phyloP scores from a whole-genome alignment of 129 eudicot species.

The Flaveria brownii region DNA sequence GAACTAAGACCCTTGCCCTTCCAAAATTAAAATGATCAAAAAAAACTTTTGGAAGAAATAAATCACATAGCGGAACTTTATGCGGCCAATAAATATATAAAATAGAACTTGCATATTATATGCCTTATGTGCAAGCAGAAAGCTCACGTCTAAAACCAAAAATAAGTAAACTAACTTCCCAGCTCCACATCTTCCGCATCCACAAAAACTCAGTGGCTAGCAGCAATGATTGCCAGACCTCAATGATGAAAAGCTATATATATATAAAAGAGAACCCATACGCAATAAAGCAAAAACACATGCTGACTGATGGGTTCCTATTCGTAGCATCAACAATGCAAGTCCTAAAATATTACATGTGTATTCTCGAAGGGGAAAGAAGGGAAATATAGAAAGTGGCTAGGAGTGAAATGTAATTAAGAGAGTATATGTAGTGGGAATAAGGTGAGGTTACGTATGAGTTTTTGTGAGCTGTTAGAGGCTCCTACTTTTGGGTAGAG shows the following conservation, averaged over 20 bases:
- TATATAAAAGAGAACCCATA: neutral
- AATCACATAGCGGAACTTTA: neutral
- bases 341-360: too few species aligned
- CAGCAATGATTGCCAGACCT: neutral
- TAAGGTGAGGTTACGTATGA: too few species aligned
- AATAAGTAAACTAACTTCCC: constrained; percentile 3
- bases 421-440: too few species aligned
- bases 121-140: constrained; percentile 7
- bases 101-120: constrained; percentile 8
- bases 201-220: constrained; percentile 11
- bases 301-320: too few species aligned
- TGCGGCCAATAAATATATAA: neutral
- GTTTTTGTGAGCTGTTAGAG: too few species aligned
- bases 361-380: too few species aligned
- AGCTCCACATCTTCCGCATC: neutral
- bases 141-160: neutral
- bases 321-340: too few species aligned
- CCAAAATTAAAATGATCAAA: constrained; percentile 4
- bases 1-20: neutral
- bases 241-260: neutral
- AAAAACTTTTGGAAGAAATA: neutral
- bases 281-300: neutral
- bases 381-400: too few species aligned
- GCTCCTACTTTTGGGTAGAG: too few species aligned
- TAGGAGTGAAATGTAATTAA: too few species aligned